These are phyloP conservation scores for Thermothielavioides terrestris DNA, from an alignment of 495 filamentous ascomycete genomes.

Conservation along the genomic window DNA sequence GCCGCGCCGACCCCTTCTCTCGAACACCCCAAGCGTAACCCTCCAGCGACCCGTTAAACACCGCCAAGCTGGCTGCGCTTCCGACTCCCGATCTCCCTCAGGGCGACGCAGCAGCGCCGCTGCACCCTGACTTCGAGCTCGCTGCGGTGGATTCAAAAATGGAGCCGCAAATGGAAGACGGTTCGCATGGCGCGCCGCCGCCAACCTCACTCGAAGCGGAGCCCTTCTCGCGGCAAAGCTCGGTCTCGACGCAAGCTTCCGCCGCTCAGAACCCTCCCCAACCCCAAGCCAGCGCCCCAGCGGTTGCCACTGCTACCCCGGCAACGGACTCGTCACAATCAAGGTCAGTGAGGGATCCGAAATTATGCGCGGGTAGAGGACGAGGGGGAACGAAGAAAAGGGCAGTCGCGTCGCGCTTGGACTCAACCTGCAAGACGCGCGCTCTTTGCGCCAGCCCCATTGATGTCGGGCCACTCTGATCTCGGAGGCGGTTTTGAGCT, in stretches of 20 bases:
- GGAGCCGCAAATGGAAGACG: conserved; percentile 36
- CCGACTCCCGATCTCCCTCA: conserved; percentile 29
- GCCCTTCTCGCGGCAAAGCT: conserved; percentile 41
- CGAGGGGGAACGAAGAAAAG: neutral
- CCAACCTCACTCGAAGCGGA: conserved; percentile 38
- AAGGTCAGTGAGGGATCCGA: conserved; percentile 44
- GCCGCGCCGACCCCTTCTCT: conserved; percentile 1
- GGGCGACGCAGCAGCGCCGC: conserved; percentile 17
- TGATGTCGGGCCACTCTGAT: too few relatives aligned
- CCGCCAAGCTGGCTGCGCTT: conserved; percentile 27
- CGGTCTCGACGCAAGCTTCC: conserved; percentile 33
- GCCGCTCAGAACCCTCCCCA: conserved; percentile 31
- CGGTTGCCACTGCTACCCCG: conserved; percentile 55
- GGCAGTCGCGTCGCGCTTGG: too few relatives aligned
- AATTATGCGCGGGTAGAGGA: neutral
- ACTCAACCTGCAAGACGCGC: too few relatives aligned
- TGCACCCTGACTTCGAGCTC: conserved; percentile 23
- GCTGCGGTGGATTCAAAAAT: conserved; percentile 23
- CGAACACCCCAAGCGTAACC: neutral
- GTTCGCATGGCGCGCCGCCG: conserved; percentile 24
- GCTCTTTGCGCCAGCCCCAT: too few relatives aligned
- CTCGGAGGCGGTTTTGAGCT: too few relatives aligned
- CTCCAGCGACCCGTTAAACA: neutral
- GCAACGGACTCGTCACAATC: conserved; percentile 52
- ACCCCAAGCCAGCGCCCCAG: conserved; percentile 51